These are phyloP conservation scores for Torrubiella hemipterigena DNA, from an alignment of 2,329 filamentous ascomycete genomes.

Conservation along the genomic window DNA sequence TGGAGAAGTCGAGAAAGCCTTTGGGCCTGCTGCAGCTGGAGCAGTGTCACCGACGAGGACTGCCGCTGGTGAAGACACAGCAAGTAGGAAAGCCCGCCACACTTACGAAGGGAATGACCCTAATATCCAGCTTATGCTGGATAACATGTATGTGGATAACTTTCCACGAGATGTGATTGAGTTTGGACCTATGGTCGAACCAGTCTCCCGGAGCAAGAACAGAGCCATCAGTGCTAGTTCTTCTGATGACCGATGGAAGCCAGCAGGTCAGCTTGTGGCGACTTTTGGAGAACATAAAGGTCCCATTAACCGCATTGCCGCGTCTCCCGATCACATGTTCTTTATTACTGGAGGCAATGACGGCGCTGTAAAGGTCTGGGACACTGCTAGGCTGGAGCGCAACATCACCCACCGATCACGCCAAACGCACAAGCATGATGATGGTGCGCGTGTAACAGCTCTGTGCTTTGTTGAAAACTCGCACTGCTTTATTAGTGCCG, in stretches of 20 bases:
- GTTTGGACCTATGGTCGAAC: conserved; percentile 71
- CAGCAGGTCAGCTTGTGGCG: conserved; percentile 71
- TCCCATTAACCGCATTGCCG: conserved; percentile 67
- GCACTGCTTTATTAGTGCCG: conserved; percentile 85
- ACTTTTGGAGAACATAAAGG: conserved; percentile 81
- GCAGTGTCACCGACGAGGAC: conserved; percentile 11
- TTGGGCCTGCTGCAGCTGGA: conserved; percentile 36
- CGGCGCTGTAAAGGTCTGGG: conserved; percentile 85
- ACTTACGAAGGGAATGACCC: conserved; percentile 75
- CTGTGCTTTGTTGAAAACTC: conserved; percentile 89
- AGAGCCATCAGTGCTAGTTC: conserved; percentile 34
- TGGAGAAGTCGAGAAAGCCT: conserved; percentile 47
- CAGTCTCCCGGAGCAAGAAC: conserved; percentile 44
- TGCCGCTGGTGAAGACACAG: conserved; percentile 18
- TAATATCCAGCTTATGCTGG: conserved; percentile 58
- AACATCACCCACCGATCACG: conserved; percentile 82
- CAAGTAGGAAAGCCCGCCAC: conserved; percentile 48
- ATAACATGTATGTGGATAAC: conserved; percentile 71
- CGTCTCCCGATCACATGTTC: conserved; percentile 84
- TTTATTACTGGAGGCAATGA: conserved; percentile 92
- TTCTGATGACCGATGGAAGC: conserved; percentile 56
- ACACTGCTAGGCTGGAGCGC: conserved; percentile 76
- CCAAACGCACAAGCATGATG: conserved; percentile 68
- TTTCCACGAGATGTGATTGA: conserved; percentile 53
- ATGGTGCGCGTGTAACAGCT: conserved; percentile 62